Evolutionary conservation across 2,329 filamentous ascomycete species (phyloP).

Genomic region (Fusarium sp.): DNA sequence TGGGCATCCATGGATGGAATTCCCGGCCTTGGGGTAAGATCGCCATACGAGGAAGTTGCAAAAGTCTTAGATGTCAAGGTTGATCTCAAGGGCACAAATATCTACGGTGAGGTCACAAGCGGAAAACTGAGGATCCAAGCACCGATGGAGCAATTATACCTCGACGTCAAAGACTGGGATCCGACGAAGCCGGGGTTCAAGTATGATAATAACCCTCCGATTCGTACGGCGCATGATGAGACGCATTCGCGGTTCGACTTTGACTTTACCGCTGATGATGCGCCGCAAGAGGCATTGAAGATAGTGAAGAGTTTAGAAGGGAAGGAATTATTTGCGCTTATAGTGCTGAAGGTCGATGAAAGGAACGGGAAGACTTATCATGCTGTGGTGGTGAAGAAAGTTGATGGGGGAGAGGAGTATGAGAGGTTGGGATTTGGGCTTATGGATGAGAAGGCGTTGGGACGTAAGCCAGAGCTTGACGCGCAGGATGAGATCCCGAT

Average conservation of each 20-base stretch:
- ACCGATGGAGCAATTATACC: neutral
- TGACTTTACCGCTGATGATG: neutral
- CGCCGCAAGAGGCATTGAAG: neutral
- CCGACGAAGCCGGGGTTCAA: neutral
- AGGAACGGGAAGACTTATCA: accelerated
- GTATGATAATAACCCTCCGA: neutral
- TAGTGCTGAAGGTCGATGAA: neutral
- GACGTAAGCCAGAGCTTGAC: neutral
- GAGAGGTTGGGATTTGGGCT: neutral
- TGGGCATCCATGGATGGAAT: neutral
- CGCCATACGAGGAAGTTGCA: neutral
- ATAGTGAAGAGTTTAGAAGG: neutral
- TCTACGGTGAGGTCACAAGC: neutral
- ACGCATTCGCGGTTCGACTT: neutral
- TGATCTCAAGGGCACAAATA: neutral
- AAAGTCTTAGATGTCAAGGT: neutral
- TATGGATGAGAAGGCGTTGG: neutral
- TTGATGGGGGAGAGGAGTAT: neutral
- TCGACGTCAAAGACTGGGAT: neutral
- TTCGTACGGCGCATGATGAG: neutral
- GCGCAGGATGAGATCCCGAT: neutral
- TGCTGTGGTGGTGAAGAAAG: neutral
- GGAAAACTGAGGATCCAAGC: neutral
- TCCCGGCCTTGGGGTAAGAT: accelerated
- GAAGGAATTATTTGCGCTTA: neutral